Evolutionary conservation across 306 rosid genomes (phyloP).

Genomic region (Vachellia pachyceras): DNA sequence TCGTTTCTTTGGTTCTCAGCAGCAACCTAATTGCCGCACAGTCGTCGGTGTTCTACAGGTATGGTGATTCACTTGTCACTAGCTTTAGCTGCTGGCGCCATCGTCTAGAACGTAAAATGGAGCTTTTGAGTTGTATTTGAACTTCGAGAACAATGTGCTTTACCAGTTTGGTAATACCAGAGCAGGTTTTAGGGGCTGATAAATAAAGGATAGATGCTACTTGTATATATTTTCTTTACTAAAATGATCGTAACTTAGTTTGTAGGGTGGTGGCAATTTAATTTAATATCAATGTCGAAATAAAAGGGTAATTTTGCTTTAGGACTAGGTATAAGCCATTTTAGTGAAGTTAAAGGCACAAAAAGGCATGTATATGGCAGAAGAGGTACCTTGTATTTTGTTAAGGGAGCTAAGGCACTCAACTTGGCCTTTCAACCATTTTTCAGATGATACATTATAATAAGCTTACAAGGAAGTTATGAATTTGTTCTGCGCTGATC

Average conservation of each 20-base stretch:
- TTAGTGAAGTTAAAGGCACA: not conserved
- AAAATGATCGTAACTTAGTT: not conserved
- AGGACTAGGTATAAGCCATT: not conserved
- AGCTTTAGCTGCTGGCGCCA: not conserved
- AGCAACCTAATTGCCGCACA: constrained; percentile 78
- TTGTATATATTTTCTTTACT: not conserved
- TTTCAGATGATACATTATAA: not conserved
- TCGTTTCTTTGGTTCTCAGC: constrained; percentile 90
- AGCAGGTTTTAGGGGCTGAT: not conserved
- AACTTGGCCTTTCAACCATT: not conserved
- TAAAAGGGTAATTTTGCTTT: not conserved
- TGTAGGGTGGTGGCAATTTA: not conserved
- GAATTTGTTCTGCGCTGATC: not conserved
- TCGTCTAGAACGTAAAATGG: not conserved
- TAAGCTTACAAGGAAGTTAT: not conserved
- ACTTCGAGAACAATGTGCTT: constrained; percentile 5
- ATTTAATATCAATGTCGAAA: not conserved
- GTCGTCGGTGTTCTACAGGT: constrained; percentile 92
- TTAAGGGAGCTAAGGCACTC: not conserved
- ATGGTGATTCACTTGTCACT: not conserved
- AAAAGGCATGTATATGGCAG: not conserved
- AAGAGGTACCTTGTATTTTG: not conserved
- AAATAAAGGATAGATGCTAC: not conserved
- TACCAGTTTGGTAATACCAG: too few species aligned
- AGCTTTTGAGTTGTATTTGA: not conserved